Evolutionary conservation across 2,329 filamentous ascomycete genomes (phyloP).

Genomic region (Pyricularia sp.): DNA sequence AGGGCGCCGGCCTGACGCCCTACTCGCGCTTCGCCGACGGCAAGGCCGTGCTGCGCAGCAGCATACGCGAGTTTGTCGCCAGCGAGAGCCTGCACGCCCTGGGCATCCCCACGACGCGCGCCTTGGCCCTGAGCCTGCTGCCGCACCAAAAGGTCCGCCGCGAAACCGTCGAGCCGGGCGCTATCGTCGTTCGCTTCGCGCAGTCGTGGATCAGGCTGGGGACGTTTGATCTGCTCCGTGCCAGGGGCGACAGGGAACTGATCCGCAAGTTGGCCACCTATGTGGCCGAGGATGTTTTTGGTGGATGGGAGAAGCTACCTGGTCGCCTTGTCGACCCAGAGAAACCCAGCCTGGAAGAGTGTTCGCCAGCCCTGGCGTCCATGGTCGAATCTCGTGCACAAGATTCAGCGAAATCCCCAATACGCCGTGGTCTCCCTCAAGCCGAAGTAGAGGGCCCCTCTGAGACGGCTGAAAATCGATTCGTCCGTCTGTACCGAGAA

Average conservation of each 20-base stretch:
- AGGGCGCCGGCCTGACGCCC: slow-evolving; percentile 84
- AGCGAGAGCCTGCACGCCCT: slow-evolving; percentile 82
- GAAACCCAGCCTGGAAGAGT: slow-evolving; percentile 18
- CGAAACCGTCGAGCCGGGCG: slow-evolving; percentile 76
- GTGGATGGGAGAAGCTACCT: slow-evolving; percentile 76
- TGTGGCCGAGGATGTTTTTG: slow-evolving; percentile 74
- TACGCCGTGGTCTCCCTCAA: slow-evolving; percentile 36
- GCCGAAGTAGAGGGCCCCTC: slow-evolving; percentile 53
- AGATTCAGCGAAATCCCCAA: slow-evolving; percentile 18
- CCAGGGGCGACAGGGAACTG: slow-evolving; percentile 63
- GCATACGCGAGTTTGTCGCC: slow-evolving; percentile 87
- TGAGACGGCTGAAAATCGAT: slow-evolving; percentile 69
- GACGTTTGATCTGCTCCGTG: slow-evolving; percentile 87
- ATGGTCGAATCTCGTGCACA: neutral
- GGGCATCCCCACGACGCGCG: slow-evolving; percentile 73
- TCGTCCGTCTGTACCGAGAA: slow-evolving; percentile 74
- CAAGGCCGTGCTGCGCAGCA: slow-evolving; percentile 81
- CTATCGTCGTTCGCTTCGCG: slow-evolving; percentile 85
- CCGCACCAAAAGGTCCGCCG: slow-evolving; percentile 61
- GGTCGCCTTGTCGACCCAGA: slow-evolving; percentile 40
- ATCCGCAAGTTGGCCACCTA: slow-evolving; percentile 68
- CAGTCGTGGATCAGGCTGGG: slow-evolving; percentile 85
- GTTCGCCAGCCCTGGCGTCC: neutral
- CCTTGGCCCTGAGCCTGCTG: slow-evolving; percentile 66
- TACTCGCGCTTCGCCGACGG: slow-evolving; percentile 96